Percentiles rank a stretch among this genome's conserved stretches.
Evolutionary conservation across 2,329 filamentous ascomycete genomes (phyloP).

Genomic region (Aaosphaeria arxii): DNA sequence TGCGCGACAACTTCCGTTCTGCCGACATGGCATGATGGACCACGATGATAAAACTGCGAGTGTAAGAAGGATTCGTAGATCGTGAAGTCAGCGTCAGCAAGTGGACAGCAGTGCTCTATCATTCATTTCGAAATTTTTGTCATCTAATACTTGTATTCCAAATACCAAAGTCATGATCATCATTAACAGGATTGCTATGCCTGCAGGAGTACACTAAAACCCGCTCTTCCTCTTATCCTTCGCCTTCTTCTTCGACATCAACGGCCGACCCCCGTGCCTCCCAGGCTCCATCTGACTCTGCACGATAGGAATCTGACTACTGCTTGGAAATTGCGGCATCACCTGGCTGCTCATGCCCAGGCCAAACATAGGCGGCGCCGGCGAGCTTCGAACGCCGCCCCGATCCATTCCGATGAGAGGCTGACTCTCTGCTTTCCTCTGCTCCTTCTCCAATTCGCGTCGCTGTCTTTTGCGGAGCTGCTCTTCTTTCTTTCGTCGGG

Average conservation of each 20-base stretch:
- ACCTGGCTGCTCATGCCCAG: slow-evolving; percentile 22
- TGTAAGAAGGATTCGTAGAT: too few relatives aligned
- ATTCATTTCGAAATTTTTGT: too few relatives aligned
- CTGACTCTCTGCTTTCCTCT: slow-evolving; percentile 17
- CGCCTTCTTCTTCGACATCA: slow-evolving; percentile 36
- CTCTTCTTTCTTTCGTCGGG: slow-evolving; percentile 33
- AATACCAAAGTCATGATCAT: too few relatives aligned
- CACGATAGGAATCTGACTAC: slow-evolving; percentile 9
- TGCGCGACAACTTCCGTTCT: too few relatives aligned
- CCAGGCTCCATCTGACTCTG: slow-evolving; percentile 36
- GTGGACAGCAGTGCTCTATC: too few relatives aligned
- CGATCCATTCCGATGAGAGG: slow-evolving; percentile 4
- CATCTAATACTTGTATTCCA: too few relatives aligned
- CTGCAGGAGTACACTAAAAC: slow-evolving; percentile 13
- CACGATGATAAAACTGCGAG: too few relatives aligned
- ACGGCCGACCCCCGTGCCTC: slow-evolving; percentile 29
- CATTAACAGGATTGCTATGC: too few relatives aligned
- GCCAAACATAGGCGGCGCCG: slow-evolving; percentile 12
- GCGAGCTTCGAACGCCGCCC: slow-evolving; percentile 20
- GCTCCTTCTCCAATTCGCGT: slow-evolving; percentile 33
- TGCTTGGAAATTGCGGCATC: slow-evolving; percentile 9
- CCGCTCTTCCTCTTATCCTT: slow-evolving; percentile 31
- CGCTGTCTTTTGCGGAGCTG: slow-evolving; percentile 30
- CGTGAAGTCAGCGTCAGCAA: too few relatives aligned
- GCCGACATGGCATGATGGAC: too few relatives aligned